Evolutionary conservation across 768 basidiomycete genomes (phyloP), one percentile per base, ranked within the genome.

Genomic region (Tylopilus intermedius): DNA sequence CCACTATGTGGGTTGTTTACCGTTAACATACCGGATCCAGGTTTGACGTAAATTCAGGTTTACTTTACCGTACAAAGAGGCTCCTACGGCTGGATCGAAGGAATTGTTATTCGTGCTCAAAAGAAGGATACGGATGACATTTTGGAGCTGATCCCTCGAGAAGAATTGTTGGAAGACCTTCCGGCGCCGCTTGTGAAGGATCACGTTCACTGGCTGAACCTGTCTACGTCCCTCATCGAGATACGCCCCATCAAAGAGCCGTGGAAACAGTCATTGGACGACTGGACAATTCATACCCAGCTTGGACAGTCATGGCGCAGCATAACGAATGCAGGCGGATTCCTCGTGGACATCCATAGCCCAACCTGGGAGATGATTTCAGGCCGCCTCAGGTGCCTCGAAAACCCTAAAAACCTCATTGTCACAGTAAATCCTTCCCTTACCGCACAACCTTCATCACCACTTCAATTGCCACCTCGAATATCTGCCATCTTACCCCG

Each of bases 31-130:
- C 35, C 3, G 13, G 14, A 2, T 7, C 21, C 47, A 11, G 13
- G 3, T 5, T 2, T 4, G 32, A 30, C 30, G 30, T 30, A 8
- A 30, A 0, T 6, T 5, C 5, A 68, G 68, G 55, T 70, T 9
- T 55, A 56, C 46, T 69, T 70, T 27, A 13, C 46, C 1, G 24
- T 47, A 14, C 24, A 15, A 11, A 27, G 26, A 2, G 9, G 15
- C 5, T 46, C 33, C 33, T 13, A 14, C 33, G 9, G 1, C 7
- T 10, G 30, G 30, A 30, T 30, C 30, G 9, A 14, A 33, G 3
- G 56, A 47, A 22, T 41, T 32, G 14, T 32, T 8, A 33, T 49
- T 14, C 39, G 39, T 41, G 29, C 38, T 7, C 33, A 40, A 38
- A 44, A 4, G 13, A 13, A 14, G 7, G 18, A 11, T 2, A 29